These are phyloP conservation scores for Parastagonospora avenae DNA, from an alignment of 2,329 filamentous ascomycete species.

Conservation along the genomic window DNA sequence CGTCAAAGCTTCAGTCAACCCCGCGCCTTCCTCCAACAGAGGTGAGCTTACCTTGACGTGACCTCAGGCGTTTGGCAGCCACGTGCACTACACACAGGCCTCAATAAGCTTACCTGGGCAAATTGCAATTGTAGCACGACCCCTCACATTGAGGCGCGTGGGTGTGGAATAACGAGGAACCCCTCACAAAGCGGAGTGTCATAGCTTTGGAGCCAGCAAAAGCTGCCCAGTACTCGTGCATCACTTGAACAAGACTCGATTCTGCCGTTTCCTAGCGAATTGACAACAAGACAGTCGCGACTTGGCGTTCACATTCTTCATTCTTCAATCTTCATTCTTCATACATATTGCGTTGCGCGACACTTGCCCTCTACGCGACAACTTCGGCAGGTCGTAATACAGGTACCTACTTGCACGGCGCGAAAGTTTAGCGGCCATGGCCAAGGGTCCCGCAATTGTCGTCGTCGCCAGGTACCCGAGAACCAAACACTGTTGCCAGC, in stretches of 20 bases:
- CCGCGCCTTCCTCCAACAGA: not conserved
- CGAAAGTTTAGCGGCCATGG: constrained; percentile 40
- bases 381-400: constrained; percentile 1
- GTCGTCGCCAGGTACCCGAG: constrained; percentile 55
- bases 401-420: constrained; percentile 16
- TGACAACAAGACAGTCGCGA: not conserved
- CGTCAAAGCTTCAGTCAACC: not conserved
- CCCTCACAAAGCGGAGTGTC: constrained; percentile 19
- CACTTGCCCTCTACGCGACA: constrained; percentile 10
- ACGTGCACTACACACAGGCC: not conserved
- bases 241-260: constrained; percentile 5
- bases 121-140: not conserved
- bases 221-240: constrained; percentile 13
- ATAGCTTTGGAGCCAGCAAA: constrained; percentile 26
- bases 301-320: not conserved
- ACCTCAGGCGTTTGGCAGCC: not conserved
- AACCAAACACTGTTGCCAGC: not conserved
- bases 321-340: not conserved
- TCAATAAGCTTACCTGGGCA: not conserved
- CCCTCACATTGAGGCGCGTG: not conserved
- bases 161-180: not conserved
- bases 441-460: constrained; percentile 54
- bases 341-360: not conserved
- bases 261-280: not conserved
- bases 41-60: not conserved